Conservation (phyloP, 2,329 filamentous ascomycete species). For the Sporothrix euskadiensis region DNA sequence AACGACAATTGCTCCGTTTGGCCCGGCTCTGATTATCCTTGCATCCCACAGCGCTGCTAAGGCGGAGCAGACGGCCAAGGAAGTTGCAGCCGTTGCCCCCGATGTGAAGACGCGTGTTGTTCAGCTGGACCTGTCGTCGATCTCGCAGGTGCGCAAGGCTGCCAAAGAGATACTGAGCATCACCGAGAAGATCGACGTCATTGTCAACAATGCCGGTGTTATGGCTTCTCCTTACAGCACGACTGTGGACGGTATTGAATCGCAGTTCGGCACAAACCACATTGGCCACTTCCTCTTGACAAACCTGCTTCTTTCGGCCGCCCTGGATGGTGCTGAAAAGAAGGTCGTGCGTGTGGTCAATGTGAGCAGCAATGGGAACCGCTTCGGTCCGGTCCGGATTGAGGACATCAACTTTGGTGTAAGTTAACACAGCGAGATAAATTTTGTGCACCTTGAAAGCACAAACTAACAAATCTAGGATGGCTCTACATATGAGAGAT, state of each 20-base stretch:
- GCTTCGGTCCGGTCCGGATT: constrained; percentile 8
- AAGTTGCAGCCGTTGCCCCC: constrained; percentile 38
- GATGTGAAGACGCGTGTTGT: constrained; percentile 39
- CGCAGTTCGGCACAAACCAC: constrained; percentile 52
- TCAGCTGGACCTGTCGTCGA: constrained; percentile 44
- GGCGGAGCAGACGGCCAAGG: constrained; percentile 40
- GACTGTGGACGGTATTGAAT: constrained; percentile 46
- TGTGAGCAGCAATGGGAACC: constrained; percentile 26
- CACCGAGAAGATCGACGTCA: constrained; percentile 41
- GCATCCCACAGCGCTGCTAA: constrained; percentile 30
- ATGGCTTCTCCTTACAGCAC: constrained; percentile 42
- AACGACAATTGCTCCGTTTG: constrained; percentile 29
- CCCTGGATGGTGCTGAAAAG: constrained; percentile 22
- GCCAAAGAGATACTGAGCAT: constrained; percentile 41
- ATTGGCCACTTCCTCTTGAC: constrained; percentile 53
- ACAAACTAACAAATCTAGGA: constrained; percentile 37
- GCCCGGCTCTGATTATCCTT: constrained; percentile 32
- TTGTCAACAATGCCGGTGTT: constrained; percentile 50
- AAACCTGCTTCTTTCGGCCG: constrained; percentile 47
- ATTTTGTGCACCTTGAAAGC: constrained; percentile 22
- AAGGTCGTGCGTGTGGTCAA: constrained; percentile 31
- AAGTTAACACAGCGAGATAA: constrained; percentile 29
- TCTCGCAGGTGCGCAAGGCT: constrained; percentile 42
- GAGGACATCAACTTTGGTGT: constrained; percentile 33
- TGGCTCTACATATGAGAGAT: constrained; percentile 33